Evolutionary conservation across 345 rosid species (phyloP).

Genomic region (Dipteronia sinensis): DNA sequence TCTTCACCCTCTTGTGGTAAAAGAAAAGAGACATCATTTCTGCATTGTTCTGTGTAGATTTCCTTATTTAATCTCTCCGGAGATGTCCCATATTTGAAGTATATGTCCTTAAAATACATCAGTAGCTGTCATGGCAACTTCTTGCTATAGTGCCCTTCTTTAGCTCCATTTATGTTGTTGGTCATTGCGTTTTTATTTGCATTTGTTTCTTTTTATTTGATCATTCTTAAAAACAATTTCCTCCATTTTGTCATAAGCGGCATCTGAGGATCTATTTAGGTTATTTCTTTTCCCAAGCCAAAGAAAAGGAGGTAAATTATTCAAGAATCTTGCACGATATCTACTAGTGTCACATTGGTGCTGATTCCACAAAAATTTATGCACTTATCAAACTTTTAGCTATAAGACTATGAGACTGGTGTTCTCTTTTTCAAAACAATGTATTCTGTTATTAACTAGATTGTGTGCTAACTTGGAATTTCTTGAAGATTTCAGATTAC

Average conservation of each 20-base stretch:
- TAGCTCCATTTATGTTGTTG: neutral
- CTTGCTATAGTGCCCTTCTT: slow-evolving; percentile 1
- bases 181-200: neutral
- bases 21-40: neutral
- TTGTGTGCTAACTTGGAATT: neutral
- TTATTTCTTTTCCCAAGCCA: neutral
- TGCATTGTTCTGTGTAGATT: neutral
- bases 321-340: neutral
- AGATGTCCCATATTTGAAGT: neutral
- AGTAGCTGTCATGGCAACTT: neutral
- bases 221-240: neutral
- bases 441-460: no score
- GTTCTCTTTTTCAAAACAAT: no score
- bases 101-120: neutral
- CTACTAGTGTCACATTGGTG: neutral
- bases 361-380: neutral
- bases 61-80: no score
- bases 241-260: neutral
- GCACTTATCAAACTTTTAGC: neutral
- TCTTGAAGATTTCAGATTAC: slow-evolving; percentile 3
- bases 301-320: neutral
- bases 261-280: neutral
- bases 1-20: no score
- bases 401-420: no score
- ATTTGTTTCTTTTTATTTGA: neutral